These are phyloP conservation scores for Chamaenerion angustifolium DNA, from an alignment of 345 rosid species.

Conservation along the genomic window DNA sequence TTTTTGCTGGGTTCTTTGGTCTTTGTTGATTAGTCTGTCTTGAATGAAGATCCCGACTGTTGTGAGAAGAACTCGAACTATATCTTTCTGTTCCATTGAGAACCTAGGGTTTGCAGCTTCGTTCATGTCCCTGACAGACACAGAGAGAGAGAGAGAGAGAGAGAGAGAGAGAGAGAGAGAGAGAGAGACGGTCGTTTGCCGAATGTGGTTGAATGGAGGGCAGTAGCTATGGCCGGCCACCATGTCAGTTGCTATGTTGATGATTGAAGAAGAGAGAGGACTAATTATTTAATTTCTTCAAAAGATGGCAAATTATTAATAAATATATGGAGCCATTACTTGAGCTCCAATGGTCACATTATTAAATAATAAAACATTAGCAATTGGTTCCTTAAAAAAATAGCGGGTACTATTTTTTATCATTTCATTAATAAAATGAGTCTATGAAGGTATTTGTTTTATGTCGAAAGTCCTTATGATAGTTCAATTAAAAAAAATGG, in stretches of 20 bases:
- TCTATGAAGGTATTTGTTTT: too few relatives aligned
- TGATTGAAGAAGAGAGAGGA: slow-evolving; percentile 12
- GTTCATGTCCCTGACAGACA: not conserved
- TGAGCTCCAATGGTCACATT: too few relatives aligned
- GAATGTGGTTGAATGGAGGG: too few relatives aligned
- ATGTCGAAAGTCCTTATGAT: too few relatives aligned
- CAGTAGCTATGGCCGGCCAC: slow-evolving; percentile 20
- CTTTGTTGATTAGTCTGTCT: slow-evolving; percentile 29
- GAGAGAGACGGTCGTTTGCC: slow-evolving; percentile 14
- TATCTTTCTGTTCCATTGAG: slow-evolving; percentile 35
- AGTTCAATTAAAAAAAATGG: too few relatives aligned
- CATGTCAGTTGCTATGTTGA: slow-evolving; percentile 3
- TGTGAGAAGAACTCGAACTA: slow-evolving; percentile 18
- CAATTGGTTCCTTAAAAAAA: too few relatives aligned
- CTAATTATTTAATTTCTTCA: not conserved
- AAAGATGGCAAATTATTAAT: not conserved
- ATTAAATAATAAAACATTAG: too few relatives aligned
- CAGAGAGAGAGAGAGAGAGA: slow-evolving; percentile 1
- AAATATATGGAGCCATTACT: too few relatives aligned
- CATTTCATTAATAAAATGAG: too few relatives aligned
- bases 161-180: slow-evolving; percentile 2
- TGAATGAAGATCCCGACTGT: slow-evolving; percentile 32
- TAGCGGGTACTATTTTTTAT: too few relatives aligned
- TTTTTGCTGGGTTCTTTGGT: slow-evolving; percentile 36
- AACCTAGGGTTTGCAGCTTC: slow-evolving; percentile 17